phyloP scores from a whole-genome alignment of 148 eudicot species.

The Dianthus caryophyllus region DNA sequence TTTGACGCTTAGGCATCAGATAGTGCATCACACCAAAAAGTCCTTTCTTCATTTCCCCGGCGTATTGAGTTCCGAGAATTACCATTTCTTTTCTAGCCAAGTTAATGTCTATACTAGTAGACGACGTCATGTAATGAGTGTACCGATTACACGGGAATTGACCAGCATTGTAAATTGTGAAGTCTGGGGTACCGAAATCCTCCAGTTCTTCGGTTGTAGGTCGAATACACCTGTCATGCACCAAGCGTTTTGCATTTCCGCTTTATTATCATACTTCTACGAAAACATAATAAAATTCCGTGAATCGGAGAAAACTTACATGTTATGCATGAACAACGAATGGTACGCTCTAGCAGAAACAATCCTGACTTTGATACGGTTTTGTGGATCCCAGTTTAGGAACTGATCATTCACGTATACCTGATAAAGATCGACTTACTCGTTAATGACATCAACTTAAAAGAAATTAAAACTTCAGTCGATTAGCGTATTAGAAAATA shows the following conservation, averaged over 20 bases:
- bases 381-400: conserved; percentile 81
- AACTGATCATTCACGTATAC: conserved; percentile 87
- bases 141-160: conserved; percentile 79
- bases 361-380: conserved; percentile 82
- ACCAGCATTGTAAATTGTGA: conserved; percentile 85
- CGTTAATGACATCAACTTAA: not conserved
- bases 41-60: conserved; percentile 94
- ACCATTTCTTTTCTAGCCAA: conserved; percentile 81
- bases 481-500: not conserved
- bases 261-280: not conserved
- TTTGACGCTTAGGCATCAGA: conserved; percentile 76
- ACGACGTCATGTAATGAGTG: conserved; percentile 86
- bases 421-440: conserved; percentile 26
- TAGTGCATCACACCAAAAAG: conserved; percentile 82
- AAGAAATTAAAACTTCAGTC: not conserved
- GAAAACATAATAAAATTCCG: no score
- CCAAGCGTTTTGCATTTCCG: conserved; percentile 24
- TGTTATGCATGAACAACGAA: conserved; percentile 95
- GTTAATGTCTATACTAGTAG: conserved; percentile 75
- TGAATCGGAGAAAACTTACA: conserved; percentile 38
- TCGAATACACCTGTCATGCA: conserved; percentile 81
- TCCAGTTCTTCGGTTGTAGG: conserved; percentile 78
- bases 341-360: conserved; percentile 95
- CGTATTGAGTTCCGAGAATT: conserved; percentile 79
- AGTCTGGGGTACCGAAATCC: conserved; percentile 74